These are phyloP conservation scores for Helminthosporium solani DNA, from an alignment of 2,329 filamentous ascomycete genomes.

Conservation along the genomic window DNA sequence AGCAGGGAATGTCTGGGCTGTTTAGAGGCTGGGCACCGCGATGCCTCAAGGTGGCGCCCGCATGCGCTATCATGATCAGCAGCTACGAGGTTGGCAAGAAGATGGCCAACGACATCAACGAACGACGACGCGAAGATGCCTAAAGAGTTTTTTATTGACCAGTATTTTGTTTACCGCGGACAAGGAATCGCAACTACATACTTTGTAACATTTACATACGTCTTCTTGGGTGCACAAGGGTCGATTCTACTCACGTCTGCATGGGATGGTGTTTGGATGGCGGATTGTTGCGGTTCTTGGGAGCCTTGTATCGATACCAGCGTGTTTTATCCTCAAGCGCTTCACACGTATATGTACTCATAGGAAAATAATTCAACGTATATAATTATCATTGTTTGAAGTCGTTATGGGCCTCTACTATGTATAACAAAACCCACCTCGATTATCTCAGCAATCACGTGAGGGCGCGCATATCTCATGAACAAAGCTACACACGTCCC, in stretches of 20 bases:
- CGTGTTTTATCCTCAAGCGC: neutral
- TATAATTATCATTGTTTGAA: neutral
- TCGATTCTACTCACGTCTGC: conserved; percentile 15
- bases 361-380: conserved; percentile 2
- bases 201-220: conserved; percentile 7
- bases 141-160: neutral
- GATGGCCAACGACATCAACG: conserved; percentile 75
- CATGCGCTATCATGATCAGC: conserved; percentile 98
- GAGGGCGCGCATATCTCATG: no score
- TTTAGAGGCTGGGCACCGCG: conserved; percentile 91
- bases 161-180: neutral
- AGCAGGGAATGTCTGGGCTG: conserved; percentile 76
- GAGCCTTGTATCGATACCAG: conserved; percentile 6
- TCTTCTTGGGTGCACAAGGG: conserved; percentile 4
- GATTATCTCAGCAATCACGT: no score
- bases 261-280: conserved; percentile 10
- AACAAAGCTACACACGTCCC: no score
- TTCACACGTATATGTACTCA: conserved; percentile 2
- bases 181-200: neutral
- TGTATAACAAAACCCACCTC: no score
- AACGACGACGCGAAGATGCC: conserved; percentile 42
- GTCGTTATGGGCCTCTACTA: no score
- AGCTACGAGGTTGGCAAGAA: conserved; percentile 96
- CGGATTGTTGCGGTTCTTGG: neutral
- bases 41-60: conserved; percentile 90